These are phyloP conservation scores for Colletotrichum agaves DNA, from an alignment of 2,329 filamentous ascomycete genomes.

Conservation along the genomic window DNA sequence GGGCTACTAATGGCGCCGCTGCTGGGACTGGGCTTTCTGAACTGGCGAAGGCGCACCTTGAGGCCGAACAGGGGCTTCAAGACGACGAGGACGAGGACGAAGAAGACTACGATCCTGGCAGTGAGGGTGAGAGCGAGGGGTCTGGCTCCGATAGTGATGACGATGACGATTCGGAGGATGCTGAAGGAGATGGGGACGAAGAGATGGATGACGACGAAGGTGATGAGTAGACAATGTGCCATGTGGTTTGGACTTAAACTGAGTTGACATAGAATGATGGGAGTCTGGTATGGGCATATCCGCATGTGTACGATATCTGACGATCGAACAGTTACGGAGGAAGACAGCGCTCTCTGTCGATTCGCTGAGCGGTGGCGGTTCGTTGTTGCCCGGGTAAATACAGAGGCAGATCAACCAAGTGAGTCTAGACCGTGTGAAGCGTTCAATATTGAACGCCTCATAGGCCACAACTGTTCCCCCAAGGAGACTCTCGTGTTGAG, in stretches of 20 bases:
- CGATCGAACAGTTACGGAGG: conserved; percentile 19
- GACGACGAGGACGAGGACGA: conserved; percentile 73
- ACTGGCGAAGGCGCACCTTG: conserved; percentile 60
- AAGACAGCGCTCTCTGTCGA: not conserved
- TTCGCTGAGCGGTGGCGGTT: not conserved
- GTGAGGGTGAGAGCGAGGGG: conserved; percentile 68
- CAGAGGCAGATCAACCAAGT: not conserved
- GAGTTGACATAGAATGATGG: not conserved
- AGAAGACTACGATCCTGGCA: conserved; percentile 74
- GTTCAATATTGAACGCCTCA: too few relatives aligned
- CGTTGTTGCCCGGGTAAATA: not conserved
- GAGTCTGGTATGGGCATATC: not conserved
- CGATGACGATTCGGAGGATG: conserved; percentile 54
- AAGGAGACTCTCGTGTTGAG: too few relatives aligned
- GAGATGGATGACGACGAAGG: conserved; percentile 27
- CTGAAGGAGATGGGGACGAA: conserved; percentile 48
- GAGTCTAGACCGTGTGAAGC: not conserved
- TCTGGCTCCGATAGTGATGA: conserved; percentile 64
- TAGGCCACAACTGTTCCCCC: too few relatives aligned
- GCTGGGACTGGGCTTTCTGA: conserved; percentile 57
- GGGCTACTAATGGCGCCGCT: conserved; percentile 45
- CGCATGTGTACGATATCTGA: conserved; percentile 5
- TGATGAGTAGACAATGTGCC: not conserved
- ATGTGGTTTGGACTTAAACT: too few relatives aligned
- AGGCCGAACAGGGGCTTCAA: conserved; percentile 64